Conservation (phyloP, 176 grass and related monocot genomes). For the Musa acuminata region DNA sequence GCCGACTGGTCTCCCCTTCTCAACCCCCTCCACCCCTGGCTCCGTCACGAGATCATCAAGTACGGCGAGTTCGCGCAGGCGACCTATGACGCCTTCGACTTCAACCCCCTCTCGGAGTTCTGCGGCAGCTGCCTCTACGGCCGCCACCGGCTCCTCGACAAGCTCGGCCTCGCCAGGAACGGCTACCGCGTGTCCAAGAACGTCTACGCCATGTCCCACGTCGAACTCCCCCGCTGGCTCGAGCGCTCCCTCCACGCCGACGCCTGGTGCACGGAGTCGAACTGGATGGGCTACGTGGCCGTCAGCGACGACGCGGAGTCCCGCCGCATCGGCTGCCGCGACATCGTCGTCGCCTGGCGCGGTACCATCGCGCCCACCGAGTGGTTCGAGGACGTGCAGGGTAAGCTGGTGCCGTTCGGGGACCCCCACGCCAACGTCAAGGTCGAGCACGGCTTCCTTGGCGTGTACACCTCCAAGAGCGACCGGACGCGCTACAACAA, state of each 20-base stretch:
- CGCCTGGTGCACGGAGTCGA: constrained; percentile 18
- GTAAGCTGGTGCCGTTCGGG: background rate
- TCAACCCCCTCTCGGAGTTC: constrained; percentile 26
- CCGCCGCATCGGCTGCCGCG: constrained; percentile 20
- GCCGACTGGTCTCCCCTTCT: constrained; percentile 26
- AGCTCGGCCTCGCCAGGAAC: constrained; percentile 18
- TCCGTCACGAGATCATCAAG: constrained; percentile 38
- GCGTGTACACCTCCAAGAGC: constrained; percentile 35
- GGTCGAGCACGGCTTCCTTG: constrained; percentile 42
- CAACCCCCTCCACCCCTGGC: constrained; percentile 24
- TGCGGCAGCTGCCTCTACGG: constrained; percentile 36
- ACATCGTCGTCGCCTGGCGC: constrained; percentile 37
- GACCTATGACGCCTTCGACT: constrained; percentile 36
- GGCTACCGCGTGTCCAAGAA: constrained; percentile 20
- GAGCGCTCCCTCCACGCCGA: constrained; percentile 20
- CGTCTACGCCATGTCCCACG: constrained; percentile 22
- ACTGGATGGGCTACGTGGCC: constrained; percentile 41
- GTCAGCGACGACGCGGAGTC: constrained; percentile 18
- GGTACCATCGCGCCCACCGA: constrained; percentile 15
- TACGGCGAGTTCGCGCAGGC: constrained; percentile 43
- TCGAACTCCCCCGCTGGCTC: constrained; percentile 12
- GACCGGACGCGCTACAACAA: constrained; percentile 20
- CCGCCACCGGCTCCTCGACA: constrained; percentile 21
- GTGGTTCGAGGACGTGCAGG: constrained; percentile 23
- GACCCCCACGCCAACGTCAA: background rate